Percentiles rank a stretch among this genome's conserved stretches.
Conservation (phyloP, 2,329 filamentous ascomycete genomes). For the Zasmidium citrigriseum region DNA sequence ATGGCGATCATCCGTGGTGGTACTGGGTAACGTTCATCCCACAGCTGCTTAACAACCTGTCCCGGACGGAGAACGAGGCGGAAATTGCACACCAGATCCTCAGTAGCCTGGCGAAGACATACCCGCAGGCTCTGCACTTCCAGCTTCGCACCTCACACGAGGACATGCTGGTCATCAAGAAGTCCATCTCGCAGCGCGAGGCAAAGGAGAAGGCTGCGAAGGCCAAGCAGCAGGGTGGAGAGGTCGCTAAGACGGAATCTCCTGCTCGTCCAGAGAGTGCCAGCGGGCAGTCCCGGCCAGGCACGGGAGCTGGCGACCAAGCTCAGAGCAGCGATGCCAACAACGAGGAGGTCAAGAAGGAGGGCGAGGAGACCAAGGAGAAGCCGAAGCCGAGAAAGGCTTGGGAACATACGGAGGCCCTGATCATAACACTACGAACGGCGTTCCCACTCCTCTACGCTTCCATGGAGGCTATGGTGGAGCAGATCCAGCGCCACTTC, state of each 20-base stretch:
- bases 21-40: slow-evolving; percentile 99
- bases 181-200: slow-evolving; percentile 65
- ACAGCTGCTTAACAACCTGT: slow-evolving; percentile 87
- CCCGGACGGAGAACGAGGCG: slow-evolving; percentile 75
- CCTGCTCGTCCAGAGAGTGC: slow-evolving; percentile 40
- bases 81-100: slow-evolving; percentile 83
- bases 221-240: slow-evolving; percentile 62
- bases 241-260: slow-evolving; percentile 37
- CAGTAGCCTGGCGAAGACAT: slow-evolving; percentile 90
- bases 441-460: slow-evolving; percentile 92
- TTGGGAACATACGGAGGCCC: slow-evolving; percentile 95
- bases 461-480: slow-evolving; percentile 99
- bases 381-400: slow-evolving; percentile 68
- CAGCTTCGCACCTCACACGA: slow-evolving; percentile 89
- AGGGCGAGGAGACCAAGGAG: slow-evolving; percentile 50
- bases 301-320: slow-evolving; percentile 46
- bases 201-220: slow-evolving; percentile 53
- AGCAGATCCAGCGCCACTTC: slow-evolving; percentile 98
- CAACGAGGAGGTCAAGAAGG: slow-evolving; percentile 36
- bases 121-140: slow-evolving; percentile 94
- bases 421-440: slow-evolving; percentile 93
- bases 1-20: slow-evolving; percentile 96
- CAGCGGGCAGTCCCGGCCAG: slow-evolving; percentile 31
- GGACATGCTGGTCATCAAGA: slow-evolving; percentile 91
- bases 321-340: slow-evolving; percentile 15